Base-by-base conservation (phyloP, 2,329 filamentous ascomycete genomes). In the Scortechinia acanthostroma region DNA sequence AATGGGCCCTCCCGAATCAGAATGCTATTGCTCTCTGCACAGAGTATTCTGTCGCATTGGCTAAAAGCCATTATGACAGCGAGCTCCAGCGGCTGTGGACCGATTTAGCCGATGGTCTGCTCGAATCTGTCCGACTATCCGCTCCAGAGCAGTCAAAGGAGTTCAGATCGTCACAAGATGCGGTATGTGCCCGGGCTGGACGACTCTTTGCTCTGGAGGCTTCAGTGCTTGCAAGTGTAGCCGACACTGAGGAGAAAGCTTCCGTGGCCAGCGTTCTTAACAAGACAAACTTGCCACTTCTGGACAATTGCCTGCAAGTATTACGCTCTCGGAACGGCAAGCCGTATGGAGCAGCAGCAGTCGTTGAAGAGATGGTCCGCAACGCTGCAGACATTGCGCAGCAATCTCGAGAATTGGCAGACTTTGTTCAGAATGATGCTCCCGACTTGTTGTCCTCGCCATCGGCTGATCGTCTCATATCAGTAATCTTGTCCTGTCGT, bases 141-240 rank as follows among this genome's bases (percentile, higher is more conserved):
- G 70, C 73, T n/a, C 78, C 80, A n/a, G 77, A 82, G 53, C 75
- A 81, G 52, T 77, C 79, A 2, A 78, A 76, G 49, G 75, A 77
- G 37, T 80, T 77, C 48, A 69, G 68, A 19, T 63, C 65, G 44
- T 82, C 77, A 0, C 78, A 83, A 52, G 66, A 70, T 46, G 58
- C 63, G 35, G 65, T 81, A 19, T 68, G 68, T 37, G 59, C 69
- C 21, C 62, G 70, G 48, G 69, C 71, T 16, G 63, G 61, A 25
- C 70, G 75, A 0, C 69, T 76, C 13, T 61, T 65, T 30, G 53
- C 65, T 6, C 51, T 76, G 37, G 63, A 71, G 49, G 51, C 35
- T 19, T 6, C 17, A 13, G 35, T 19, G 6, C 17, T 40, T 6
- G 6, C 17, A 19, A 10, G 35, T 15, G 35, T 40, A 13, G 6